phyloP scores from a whole-genome alignment of 2,329 filamentous ascomycete genomes.

The Calonectria pauciramosa region DNA sequence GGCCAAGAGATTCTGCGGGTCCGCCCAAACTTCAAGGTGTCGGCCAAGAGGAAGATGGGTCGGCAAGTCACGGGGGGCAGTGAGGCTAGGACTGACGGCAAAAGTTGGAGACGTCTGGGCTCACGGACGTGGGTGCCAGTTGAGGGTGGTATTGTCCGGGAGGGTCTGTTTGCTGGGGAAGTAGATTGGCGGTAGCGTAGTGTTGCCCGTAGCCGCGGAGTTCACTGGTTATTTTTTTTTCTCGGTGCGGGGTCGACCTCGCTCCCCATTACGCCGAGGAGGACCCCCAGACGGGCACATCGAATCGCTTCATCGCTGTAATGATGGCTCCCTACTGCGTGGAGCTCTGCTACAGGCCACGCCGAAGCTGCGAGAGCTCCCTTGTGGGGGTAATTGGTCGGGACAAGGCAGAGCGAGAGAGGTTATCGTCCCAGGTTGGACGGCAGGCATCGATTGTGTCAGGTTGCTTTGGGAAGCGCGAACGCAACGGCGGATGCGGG shows the following conservation, averaged over 20 bases:
- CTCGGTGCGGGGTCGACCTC: slow-evolving; percentile 43
- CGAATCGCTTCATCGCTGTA: neutral
- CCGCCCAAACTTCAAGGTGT: slow-evolving; percentile 37
- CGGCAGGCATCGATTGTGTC: neutral
- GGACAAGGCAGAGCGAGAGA: slow-evolving; percentile 12
- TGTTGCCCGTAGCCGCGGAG: neutral
- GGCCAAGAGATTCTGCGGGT: slow-evolving; percentile 41
- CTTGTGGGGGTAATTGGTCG: slow-evolving; percentile 19
- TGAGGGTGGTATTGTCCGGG: slow-evolving; percentile 12
- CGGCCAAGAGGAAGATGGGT: slow-evolving; percentile 41
- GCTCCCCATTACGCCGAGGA: slow-evolving; percentile 45
- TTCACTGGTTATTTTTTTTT: slow-evolving; percentile 5
- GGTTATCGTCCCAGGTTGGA: neutral
- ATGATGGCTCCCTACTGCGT: neutral
- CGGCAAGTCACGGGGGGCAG: slow-evolving; percentile 36
- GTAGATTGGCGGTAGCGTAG: neutral
- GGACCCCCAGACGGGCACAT: neutral
- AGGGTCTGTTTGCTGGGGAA: slow-evolving; percentile 14
- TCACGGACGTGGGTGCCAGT: slow-evolving; percentile 15
- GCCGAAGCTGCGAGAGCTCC: neutral
- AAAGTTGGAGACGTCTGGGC: slow-evolving; percentile 25
- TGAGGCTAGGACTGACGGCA: slow-evolving; percentile 30
- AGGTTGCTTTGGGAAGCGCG: slow-evolving; percentile 9
- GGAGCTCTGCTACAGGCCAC: slow-evolving; percentile 2
- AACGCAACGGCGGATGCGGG: slow-evolving; percentile 19